phyloP scores from a whole-genome alignment of 1,284 basidiomycete species.

The Naganishia sp. region DNA sequence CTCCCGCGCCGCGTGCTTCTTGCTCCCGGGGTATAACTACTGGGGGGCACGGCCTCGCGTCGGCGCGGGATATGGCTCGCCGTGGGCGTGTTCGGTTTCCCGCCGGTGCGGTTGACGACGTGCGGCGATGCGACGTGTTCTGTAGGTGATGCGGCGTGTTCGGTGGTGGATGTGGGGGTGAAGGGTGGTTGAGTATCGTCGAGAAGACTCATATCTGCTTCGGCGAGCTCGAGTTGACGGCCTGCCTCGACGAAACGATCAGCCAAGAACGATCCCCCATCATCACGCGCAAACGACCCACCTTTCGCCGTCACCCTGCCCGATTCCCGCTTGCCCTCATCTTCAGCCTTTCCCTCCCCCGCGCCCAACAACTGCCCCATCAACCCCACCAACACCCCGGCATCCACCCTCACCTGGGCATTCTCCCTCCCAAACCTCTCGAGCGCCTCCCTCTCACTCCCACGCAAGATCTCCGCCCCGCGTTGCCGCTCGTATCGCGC shows the following conservation, averaged over 20 bases:
- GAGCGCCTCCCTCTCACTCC: slow-evolving; percentile 13
- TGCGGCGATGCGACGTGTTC: not conserved
- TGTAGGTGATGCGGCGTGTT: not conserved
- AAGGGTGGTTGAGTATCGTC: slow-evolving; percentile 8
- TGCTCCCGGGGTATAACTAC: not conserved
- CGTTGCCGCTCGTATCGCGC: slow-evolving; percentile 10
- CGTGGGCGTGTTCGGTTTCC: not conserved
- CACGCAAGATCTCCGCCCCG: not conserved
- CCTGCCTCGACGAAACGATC: not conserved
- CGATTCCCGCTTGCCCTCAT: not conserved
- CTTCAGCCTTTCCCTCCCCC: not conserved
- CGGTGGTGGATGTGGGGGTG: not conserved
- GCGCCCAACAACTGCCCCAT: slow-evolving; percentile 22
- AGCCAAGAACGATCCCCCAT: slow-evolving; percentile 5
- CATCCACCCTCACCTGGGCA: slow-evolving; percentile 1
- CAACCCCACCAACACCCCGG: slow-evolving; percentile 16
- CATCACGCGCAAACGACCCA: not conserved
- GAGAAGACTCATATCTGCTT: not conserved
- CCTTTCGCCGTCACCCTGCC: not conserved
- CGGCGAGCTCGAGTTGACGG: not conserved
- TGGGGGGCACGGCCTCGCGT: not conserved
- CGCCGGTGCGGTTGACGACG: not conserved
- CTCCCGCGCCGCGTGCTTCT: slow-evolving; percentile 7
- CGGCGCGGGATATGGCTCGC: slow-evolving; percentile 2
- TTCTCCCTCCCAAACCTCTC: slow-evolving; percentile 1